These are phyloP conservation scores for Penicillium rolfsii DNA, from an alignment of 2,329 filamentous ascomycete genomes.

Conservation along the genomic window DNA sequence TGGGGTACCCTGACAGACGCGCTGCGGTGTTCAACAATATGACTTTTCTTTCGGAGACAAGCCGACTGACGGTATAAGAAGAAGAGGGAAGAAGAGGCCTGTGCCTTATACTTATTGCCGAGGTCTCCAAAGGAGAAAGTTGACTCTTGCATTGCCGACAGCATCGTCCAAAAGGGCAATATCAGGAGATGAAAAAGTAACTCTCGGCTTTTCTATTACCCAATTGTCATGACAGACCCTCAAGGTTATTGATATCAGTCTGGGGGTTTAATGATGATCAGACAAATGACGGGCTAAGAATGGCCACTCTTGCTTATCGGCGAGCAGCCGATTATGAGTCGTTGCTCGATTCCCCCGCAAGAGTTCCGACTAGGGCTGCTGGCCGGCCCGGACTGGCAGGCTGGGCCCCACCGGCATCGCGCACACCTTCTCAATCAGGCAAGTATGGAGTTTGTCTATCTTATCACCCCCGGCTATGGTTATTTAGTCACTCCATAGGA, in stretches of 20 bases:
- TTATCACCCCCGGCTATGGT: slow-evolving; percentile 24
- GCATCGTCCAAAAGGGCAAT: slow-evolving; percentile 16
- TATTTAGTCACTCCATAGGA: slow-evolving; percentile 16
- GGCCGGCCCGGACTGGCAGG: slow-evolving; percentile 9
- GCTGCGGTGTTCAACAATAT: not conserved
- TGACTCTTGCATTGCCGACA: not conserved
- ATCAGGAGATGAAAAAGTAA: slow-evolving; percentile 12
- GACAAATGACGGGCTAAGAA: slow-evolving; percentile 15
- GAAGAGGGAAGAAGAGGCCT: not conserved
- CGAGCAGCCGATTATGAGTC: slow-evolving; percentile 3
- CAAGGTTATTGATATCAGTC: slow-evolving; percentile 7
- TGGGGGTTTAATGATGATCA: not conserved
- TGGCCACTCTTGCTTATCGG: slow-evolving; percentile 13
- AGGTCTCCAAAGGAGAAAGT: not conserved
- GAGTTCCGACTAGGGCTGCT: slow-evolving; percentile 26
- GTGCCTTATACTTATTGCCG: not conserved
- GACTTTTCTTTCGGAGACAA: not conserved
- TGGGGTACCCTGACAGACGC: not conserved
- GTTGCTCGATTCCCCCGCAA: slow-evolving; percentile 20
- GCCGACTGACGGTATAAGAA: not conserved
- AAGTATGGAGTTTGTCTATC: slow-evolving; percentile 28
- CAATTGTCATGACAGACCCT: slow-evolving; percentile 14
- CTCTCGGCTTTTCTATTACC: slow-evolving; percentile 14
- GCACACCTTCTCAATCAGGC: slow-evolving; percentile 34
- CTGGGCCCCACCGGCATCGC: slow-evolving; percentile 28